Conservation (phyloP, 2,329 filamentous ascomycete genomes). For the Monilinia aucupariae region DNA sequence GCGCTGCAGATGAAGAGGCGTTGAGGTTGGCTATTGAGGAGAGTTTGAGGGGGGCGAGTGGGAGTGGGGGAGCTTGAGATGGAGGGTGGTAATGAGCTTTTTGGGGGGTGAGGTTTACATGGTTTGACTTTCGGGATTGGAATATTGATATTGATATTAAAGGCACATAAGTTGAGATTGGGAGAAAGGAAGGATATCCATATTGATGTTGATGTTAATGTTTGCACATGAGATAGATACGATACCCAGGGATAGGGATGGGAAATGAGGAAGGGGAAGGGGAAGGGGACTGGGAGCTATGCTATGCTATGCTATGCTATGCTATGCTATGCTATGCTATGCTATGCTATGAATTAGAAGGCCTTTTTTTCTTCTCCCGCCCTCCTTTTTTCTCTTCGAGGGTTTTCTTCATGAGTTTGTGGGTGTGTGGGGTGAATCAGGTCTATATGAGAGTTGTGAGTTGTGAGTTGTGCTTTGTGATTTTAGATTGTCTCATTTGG, state of each 20-base stretch:
- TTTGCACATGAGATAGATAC: background rate
- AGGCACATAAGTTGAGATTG: background rate
- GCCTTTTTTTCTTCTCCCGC: background rate
- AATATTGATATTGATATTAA: too few species aligned
- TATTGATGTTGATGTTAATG: background rate
- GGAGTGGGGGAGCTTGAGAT: background rate
- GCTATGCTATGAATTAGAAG: background rate
- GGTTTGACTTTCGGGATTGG: too few species aligned
- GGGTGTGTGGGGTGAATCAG: too few species aligned
- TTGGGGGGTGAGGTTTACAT: too few species aligned
- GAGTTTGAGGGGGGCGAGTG: conserved; percentile 43
- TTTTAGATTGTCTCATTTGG: too few species aligned
- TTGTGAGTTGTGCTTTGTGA: too few species aligned
- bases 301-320: background rate
- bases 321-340: too few species aligned
- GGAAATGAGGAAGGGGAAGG: background rate
- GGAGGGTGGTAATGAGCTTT: background rate
- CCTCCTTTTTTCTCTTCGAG: background rate
- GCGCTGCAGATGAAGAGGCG: conserved; percentile 50
- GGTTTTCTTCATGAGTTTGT: too few species aligned
- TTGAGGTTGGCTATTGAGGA: conserved; percentile 49
- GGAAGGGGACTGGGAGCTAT: background rate
- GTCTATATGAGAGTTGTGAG: too few species aligned
- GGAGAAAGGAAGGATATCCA: too few species aligned
- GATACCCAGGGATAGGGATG: background rate